A percentile compares a stretch with the other conserved stretches of the same genome.
phyloP scores from a whole-genome alignment of 345 rosid genomes.

The Orychophragmus violaceus region DNA sequence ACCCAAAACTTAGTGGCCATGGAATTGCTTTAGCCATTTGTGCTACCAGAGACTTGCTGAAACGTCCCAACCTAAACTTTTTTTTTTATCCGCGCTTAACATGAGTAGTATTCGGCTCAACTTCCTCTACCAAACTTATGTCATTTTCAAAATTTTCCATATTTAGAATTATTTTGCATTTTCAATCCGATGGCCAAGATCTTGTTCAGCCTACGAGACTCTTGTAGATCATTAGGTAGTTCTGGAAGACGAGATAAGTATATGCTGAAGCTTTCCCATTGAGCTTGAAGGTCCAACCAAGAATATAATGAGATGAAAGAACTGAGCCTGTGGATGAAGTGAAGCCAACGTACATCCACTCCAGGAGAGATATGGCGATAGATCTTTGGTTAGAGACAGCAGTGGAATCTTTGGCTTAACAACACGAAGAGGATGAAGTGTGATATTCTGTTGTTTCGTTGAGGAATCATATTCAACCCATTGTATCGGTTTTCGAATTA shows the following conservation, averaged over 20 bases:
- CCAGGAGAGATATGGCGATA: background rate
- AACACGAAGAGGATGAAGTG: conserved; percentile 37
- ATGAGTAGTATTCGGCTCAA: too few relatives aligned
- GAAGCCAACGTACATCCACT: conserved; percentile 50
- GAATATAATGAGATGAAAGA: conserved; percentile 33
- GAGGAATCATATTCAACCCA: conserved; percentile 77
- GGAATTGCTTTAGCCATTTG: too few relatives aligned
- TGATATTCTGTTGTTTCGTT: conserved; percentile 40
- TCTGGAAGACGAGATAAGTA: conserved; percentile 41
- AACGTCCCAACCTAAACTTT: too few relatives aligned
- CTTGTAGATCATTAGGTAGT: conserved; percentile 28
- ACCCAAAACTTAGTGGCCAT: too few relatives aligned
- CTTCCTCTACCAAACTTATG: too few relatives aligned
- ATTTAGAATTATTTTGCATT: too few relatives aligned
- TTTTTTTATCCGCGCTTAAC: too few relatives aligned
- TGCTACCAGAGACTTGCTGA: too few relatives aligned
- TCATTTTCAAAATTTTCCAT: too few relatives aligned
- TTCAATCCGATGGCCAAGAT: too few relatives aligned
- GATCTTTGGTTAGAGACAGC: background rate
- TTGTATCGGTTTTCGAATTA: conserved; percentile 40
- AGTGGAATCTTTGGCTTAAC: background rate
- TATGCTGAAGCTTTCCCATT: conserved; percentile 36
- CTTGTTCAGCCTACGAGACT: background rate
- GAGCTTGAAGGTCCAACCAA: conserved; percentile 52
- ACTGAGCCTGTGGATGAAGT: conserved; percentile 33